A percentile compares a stretch with the other conserved stretches of the same genome.
Evolutionary conservation across 2,329 filamentous ascomycete species (phyloP).

Genomic region (Scortechinia acanthostroma): DNA sequence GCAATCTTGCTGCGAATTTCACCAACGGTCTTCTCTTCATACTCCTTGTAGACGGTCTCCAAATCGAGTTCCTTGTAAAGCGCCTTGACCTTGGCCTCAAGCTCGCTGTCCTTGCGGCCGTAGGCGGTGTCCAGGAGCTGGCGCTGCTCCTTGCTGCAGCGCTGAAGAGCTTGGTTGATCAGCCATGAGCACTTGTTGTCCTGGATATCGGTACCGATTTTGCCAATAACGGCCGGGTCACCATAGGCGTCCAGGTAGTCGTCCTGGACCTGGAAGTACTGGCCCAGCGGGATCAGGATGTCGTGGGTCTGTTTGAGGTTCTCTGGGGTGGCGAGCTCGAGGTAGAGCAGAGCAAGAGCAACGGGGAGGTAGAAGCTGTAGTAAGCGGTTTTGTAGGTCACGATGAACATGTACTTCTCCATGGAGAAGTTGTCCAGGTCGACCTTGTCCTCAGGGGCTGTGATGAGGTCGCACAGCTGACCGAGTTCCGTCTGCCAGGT

Average conservation of each 20-base stretch:
- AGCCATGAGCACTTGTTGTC: constrained; percentile 99
- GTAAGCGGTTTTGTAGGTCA: constrained; percentile 98
- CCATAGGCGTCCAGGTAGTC: constrained; percentile 99
- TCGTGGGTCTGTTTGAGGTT: constrained; percentile 85
- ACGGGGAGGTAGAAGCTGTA: constrained; percentile 99
- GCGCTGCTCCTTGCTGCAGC: constrained; percentile 77
- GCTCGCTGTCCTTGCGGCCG: constrained; percentile 77
- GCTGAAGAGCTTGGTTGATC: constrained; percentile 83
- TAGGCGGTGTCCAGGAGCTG: constrained; percentile 86
- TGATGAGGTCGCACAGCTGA: constrained; percentile 89
- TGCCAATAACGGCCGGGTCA: constrained; percentile 84
- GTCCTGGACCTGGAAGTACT: constrained; percentile 99
- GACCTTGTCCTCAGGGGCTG: constrained; percentile 87
- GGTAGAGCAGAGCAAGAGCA: constrained; percentile 78
- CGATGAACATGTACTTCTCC: constrained; percentile 94
- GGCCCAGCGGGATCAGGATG: constrained; percentile 91
- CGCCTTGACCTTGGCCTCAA: constrained; percentile 81
- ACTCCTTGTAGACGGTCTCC: constrained; percentile 75
- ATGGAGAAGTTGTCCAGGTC: constrained; percentile 92
- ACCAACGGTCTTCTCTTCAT: constrained; percentile 80
- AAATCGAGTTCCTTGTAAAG: constrained; percentile 81
- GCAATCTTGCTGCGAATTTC: constrained; percentile 72
- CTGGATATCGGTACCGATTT: constrained; percentile 97
- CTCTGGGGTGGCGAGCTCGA: constrained; percentile 75
- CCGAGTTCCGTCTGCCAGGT: constrained; percentile 92